Conservation (phyloP, 805 yeast species). For the Starmera quercuum region DNA sequence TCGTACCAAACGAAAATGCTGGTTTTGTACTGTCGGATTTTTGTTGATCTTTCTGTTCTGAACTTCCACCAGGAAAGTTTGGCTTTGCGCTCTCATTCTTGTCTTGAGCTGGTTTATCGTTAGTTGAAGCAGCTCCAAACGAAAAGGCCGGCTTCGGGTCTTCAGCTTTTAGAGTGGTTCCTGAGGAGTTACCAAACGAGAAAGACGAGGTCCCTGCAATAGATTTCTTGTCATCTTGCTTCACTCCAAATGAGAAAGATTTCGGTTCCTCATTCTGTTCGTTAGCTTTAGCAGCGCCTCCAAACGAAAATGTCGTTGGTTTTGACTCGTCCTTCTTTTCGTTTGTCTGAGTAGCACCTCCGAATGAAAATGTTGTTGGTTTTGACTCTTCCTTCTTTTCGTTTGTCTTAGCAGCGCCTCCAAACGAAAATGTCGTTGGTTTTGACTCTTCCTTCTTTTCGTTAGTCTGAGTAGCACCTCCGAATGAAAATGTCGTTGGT, state of each 20-base stretch:
- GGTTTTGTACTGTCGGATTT: constrained; percentile 5
- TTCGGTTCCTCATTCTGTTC: neutral
- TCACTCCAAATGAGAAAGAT: neutral
- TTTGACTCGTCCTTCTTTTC: constrained; percentile 2
- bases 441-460: constrained; percentile 13
- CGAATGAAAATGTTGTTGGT: constrained; percentile 12
- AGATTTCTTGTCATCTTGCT: neutral
- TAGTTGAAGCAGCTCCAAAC: constrained; percentile 14
- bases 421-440: constrained; percentile 3
- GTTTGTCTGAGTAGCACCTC: constrained; percentile 3
- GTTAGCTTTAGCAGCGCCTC: neutral
- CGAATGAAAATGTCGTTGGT: constrained; percentile 19
- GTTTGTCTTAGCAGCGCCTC: constrained; percentile 18
- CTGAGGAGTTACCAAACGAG: constrained; percentile 12
- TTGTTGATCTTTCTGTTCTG: constrained; percentile 7
- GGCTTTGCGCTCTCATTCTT: constrained; percentile 5
- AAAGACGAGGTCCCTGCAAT: constrained; percentile 5
- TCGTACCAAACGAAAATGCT: constrained; percentile 10
- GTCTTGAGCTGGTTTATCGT: constrained; percentile 7
- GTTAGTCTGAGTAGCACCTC: constrained; percentile 6
- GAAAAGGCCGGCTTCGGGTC: constrained; percentile 13
- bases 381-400: constrained; percentile 13
- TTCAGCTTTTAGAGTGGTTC: neutral
- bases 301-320: constrained; percentile 9
- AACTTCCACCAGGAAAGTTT: constrained; percentile 12